phyloP scores from a whole-genome alignment of 208 protist species.

The Strigomonas culicis region DNA sequence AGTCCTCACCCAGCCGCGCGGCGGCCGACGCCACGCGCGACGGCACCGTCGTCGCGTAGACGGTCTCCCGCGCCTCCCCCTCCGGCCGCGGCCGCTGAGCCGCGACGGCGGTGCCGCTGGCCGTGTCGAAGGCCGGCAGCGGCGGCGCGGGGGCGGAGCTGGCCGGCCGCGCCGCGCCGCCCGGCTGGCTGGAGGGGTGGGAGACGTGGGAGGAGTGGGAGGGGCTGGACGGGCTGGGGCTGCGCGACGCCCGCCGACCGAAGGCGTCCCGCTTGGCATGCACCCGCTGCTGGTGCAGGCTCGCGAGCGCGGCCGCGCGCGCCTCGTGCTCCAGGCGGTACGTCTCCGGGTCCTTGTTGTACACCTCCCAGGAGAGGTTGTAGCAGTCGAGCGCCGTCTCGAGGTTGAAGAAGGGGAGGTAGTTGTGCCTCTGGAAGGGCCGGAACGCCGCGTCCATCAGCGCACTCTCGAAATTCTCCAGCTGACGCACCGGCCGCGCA shows the following conservation, averaged over 20 bases:
- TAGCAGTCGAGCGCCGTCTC: conserved; percentile 88
- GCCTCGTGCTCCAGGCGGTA: background rate
- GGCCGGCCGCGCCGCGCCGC: too few relatives aligned
- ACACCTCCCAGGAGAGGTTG: conserved; percentile 84
- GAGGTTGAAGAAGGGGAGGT: conserved; percentile 85
- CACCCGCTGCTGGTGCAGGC: too few relatives aligned
- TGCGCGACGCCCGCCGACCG: too few relatives aligned
- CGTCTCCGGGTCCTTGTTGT: conserved; percentile 11
- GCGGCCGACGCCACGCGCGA: background rate
- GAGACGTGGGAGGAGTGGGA: background rate
- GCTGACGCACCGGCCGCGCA: conserved; percentile 31
- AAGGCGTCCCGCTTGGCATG: too few relatives aligned
- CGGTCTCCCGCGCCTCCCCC: background rate
- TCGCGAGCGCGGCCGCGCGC: too few relatives aligned
- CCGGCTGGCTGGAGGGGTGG: background rate
- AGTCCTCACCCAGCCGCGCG: background rate
- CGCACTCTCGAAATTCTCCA: conserved; percentile 44
- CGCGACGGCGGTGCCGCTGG: conserved; percentile 5
- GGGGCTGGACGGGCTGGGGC: background rate
- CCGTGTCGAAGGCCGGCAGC: background rate
- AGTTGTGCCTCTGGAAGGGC: conserved; percentile 43
- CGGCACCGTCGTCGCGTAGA: background rate
- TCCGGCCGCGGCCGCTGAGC: background rate
- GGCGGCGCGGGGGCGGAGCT: too few relatives aligned
- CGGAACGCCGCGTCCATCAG: conserved; percentile 50